Evolutionary conservation across 2,329 filamentous ascomycete genomes (phyloP), one percentile per base, ranked within the genome.

Genomic region (Ceratocystis cubensis): DNA sequence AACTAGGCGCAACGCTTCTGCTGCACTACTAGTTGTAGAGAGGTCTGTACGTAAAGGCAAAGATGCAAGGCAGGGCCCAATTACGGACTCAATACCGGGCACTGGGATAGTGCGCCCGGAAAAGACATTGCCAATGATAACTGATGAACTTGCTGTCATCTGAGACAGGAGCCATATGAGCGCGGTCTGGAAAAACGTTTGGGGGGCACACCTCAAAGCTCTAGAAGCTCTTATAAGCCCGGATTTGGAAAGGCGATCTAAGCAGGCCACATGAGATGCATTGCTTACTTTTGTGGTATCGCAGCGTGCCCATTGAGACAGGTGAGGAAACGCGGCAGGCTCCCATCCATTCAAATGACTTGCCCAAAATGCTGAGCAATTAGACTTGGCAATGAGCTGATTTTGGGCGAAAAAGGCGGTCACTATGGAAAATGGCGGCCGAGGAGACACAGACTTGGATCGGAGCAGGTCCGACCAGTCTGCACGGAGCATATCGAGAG

Each of bases 51-150:
- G 81, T 1, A 91, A 77, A 1, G 92, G 92, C 5, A 94, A 75
- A 0, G 89, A 88, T 1, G 86, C 79, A 63, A 96, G 85, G 71
- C 88, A 94, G 8, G 92, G 92, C 0, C 92, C 92, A 66, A 93
- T 78, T 2, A 92, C 82, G 1, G 82, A 78, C 69, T 96, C 90
- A 44, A 96, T 84, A 0, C 81, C 83, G 3, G 79, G 73, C 1
- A 96, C 73, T 0, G 89, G 83, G n/a, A 91, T 74, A 1, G 88
- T 90, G 65, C 92, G 82, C 1, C 91, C 91, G 8, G 91, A 96
- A 13, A 88, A 88, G 3, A 96, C 89, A 1, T 85, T 87, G 0
- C 92, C 92, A 48, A 96, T 82, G 0, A 86, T 78, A 1, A 92
- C 77, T 72, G 96, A 89, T 0, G 79, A 73, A 0, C 76, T 78